Conservation (phyloP, 2,329 filamentous ascomycete species). For the Apiospora aurea region DNA sequence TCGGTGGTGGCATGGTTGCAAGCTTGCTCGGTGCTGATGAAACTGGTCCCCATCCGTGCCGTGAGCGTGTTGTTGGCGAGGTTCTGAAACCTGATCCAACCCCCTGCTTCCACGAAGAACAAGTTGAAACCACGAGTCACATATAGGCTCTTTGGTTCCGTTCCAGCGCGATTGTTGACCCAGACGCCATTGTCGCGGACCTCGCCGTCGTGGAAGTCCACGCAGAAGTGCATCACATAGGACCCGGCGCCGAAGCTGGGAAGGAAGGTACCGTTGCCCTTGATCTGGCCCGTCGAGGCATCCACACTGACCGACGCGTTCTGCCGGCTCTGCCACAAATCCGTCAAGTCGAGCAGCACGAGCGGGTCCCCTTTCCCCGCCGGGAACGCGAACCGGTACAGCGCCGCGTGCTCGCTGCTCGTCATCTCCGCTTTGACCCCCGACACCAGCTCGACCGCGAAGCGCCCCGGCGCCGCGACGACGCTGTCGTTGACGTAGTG, state of each 20-base stretch:
- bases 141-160: slow-evolving; percentile 46
- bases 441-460: slow-evolving; percentile 61
- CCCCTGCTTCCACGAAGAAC: slow-evolving; percentile 55
- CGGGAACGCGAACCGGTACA: slow-evolving; percentile 69
- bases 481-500: slow-evolving; percentile 50
- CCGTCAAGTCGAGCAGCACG: slow-evolving; percentile 66
- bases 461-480: slow-evolving; percentile 61
- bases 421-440: slow-evolving; percentile 66
- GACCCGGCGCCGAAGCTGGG: slow-evolving; percentile 68
- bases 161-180: slow-evolving; percentile 49
- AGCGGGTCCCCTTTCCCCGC: slow-evolving; percentile 50
- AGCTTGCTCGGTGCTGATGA: slow-evolving; percentile 66
- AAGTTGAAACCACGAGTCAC: slow-evolving; percentile 50
- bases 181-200: slow-evolving; percentile 47
- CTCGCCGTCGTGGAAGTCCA: slow-evolving; percentile 59
- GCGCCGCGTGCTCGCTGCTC: slow-evolving; percentile 63
- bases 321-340: slow-evolving; percentile 59
- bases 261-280: slow-evolving; percentile 62
- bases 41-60: slow-evolving; percentile 69
- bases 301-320: slow-evolving; percentile 60
- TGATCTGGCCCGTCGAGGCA: slow-evolving; percentile 57
- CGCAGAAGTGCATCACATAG: slow-evolving; percentile 66
- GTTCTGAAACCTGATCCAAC: slow-evolving; percentile 62
- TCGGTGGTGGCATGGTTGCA: slow-evolving; percentile 68
- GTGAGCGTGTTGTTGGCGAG: slow-evolving; percentile 54